Evolutionary conservation across 2,329 filamentous ascomycete species (phyloP).

Genomic region (Calonectria pseudoreteaudii): DNA sequence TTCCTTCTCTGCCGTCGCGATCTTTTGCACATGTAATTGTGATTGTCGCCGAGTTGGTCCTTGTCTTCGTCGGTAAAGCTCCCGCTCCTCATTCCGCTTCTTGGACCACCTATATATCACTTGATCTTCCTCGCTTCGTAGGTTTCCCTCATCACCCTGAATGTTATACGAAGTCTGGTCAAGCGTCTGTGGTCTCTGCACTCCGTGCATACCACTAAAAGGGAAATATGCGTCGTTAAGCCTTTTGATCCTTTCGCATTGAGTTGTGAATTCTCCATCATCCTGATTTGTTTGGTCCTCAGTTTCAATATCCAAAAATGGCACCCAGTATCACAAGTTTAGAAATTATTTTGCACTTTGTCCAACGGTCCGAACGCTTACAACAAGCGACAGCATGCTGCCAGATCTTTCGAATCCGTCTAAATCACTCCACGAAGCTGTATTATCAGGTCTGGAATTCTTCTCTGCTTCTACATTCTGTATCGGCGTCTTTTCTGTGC

Average conservation of each 20-base stretch:
- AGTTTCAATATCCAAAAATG: neutral
- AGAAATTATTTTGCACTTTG: fast-evolving
- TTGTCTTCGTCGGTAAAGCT: neutral
- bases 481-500: neutral
- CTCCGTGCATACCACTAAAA: neutral
- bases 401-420: neutral
- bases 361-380: neutral
- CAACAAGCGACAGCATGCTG: neutral
- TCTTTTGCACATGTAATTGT: neutral
- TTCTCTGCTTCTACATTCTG: neutral
- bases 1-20: neutral
- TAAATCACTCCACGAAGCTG: neutral
- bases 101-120: conserved; percentile 3
- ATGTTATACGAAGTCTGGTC: neutral
- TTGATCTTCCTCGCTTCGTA: neutral
- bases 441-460: neutral
- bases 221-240: neutral
- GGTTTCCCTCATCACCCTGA: neutral
- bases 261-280: neutral
- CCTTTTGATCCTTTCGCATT: neutral
- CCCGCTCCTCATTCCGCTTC: neutral
- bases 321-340: neutral
- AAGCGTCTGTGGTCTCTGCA: neutral
- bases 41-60: neutral
- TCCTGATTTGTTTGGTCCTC: neutral